A percentile compares a stretch with the other conserved stretches of the same genome.
phyloP scores from a whole-genome alignment of 108 stramenopile species.

The Nitzschia sp. region DNA sequence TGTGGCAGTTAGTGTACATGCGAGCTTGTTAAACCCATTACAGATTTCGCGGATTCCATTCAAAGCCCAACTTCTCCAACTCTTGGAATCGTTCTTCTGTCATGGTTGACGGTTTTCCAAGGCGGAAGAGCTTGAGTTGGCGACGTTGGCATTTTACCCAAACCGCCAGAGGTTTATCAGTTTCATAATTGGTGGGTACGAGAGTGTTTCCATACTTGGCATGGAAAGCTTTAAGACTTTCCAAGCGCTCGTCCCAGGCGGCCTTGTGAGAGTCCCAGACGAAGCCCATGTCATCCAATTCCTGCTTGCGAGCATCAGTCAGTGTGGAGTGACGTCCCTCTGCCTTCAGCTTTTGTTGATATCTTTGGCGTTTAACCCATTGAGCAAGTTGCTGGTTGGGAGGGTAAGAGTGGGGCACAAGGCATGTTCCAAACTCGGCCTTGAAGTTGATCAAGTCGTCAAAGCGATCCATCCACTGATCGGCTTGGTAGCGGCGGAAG shows the following conservation, averaged over 20 bases:
- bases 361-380: no score
- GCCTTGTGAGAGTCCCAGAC: no score
- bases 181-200: constrained; percentile 43
- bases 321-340: constrained; percentile 24
- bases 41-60: constrained; percentile 8
- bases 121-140: constrained; percentile 30
- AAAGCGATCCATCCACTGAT: constrained; percentile 21
- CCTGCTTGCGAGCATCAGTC: constrained; percentile 21
- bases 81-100: background rate
- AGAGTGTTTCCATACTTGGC: constrained; percentile 33
- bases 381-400: constrained; percentile 35
- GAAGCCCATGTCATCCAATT: constrained; percentile 45
- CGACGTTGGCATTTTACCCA: no score
- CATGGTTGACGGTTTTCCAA: constrained; percentile 3
- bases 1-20: no score
- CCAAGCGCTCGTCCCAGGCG: constrained; percentile 33
- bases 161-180: constrained; percentile 35
- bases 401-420: constrained; percentile 48
- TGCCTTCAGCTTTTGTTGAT: constrained; percentile 35
- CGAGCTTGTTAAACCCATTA: no score
- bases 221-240: constrained; percentile 20
- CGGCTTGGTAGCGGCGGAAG: constrained; percentile 8
- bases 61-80: constrained; percentile 6
- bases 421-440: constrained; percentile 33
- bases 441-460: constrained; percentile 31